Conservation (phyloP, 257 asterid species). For the Plectranthus barbatus region DNA sequence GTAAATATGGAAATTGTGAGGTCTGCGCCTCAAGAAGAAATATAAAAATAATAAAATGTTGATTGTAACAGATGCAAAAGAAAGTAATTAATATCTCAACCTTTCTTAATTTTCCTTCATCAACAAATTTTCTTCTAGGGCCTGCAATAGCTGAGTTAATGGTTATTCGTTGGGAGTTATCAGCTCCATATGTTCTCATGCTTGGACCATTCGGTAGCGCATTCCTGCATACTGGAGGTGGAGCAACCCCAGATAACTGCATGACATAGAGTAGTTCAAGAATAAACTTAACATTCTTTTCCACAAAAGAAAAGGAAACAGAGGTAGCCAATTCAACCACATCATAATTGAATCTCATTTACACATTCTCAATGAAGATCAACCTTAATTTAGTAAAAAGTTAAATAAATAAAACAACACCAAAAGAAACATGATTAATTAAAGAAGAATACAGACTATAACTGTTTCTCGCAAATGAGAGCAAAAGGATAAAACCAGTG, state of each 20-base stretch:
- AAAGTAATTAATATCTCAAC: constrained; percentile 28
- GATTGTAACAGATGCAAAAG: not conserved
- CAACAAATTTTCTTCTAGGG: constrained; percentile 93
- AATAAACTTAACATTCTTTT: not conserved
- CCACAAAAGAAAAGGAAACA: not conserved
- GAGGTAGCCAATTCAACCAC: not conserved
- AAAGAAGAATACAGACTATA: too few relatives aligned
- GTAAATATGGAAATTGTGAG: too few relatives aligned
- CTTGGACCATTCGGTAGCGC: constrained; percentile 55
- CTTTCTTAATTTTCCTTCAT: constrained; percentile 94
- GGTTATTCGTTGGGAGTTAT: constrained; percentile 56
- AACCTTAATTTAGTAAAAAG: not conserved
- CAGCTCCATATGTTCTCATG: constrained; percentile 52
- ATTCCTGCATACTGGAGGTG: constrained; percentile 85
- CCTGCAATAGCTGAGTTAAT: constrained; percentile 60
- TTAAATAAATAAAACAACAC: not conserved
- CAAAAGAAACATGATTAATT: too few relatives aligned
- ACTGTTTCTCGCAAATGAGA: too few relatives aligned
- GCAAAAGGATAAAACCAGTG: too few relatives aligned
- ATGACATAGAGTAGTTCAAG: constrained; percentile 21
- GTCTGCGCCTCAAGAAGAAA: too few relatives aligned
- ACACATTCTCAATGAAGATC: not conserved
- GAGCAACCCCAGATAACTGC: constrained; percentile 86
- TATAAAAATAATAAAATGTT: not conserved
- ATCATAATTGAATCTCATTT: not conserved